Evolutionary conservation across 1,284 basidiomycete genomes (phyloP).

Genomic region (Leccinum huronense): DNA sequence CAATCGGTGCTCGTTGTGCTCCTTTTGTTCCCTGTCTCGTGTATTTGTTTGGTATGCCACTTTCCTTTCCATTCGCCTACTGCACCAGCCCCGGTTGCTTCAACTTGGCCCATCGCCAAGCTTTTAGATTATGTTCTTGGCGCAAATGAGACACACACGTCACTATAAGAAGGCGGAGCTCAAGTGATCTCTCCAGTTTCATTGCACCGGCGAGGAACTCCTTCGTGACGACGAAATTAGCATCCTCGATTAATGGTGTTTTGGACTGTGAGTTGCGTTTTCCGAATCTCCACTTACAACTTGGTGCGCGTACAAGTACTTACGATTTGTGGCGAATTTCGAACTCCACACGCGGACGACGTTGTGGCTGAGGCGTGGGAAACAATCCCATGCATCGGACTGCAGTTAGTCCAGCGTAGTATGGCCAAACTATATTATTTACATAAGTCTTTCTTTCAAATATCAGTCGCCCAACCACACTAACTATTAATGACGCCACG

Average conservation of each 20-base stretch:
- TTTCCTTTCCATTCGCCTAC: background rate
- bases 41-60: conserved; percentile 66
- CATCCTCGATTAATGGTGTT: conserved; percentile 78
- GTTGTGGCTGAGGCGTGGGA: too few relatives aligned
- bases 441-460: too few relatives aligned
- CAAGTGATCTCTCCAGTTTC: conserved; percentile 91
- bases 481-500: too few relatives aligned
- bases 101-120: conserved; percentile 77
- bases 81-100: conserved; percentile 68
- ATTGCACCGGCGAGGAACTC: conserved; percentile 83
- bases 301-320: too few relatives aligned
- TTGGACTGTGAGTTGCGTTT: conserved; percentile 44
- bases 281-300: too few relatives aligned
- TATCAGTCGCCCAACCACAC: too few relatives aligned
- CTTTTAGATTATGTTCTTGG: conserved; percentile 82
- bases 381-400: too few relatives aligned
- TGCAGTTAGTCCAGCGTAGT: too few relatives aligned
- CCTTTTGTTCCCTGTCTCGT: conserved; percentile 80
- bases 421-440: too few relatives aligned
- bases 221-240: conserved; percentile 86
- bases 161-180: conserved; percentile 88
- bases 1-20: conserved; percentile 84
- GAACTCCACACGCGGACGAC: too few relatives aligned
- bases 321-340: too few relatives aligned
- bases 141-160: conserved; percentile 62